Percentiles rank a stretch among this genome's conserved stretches.
Evolutionary conservation across 164 flowering plant species (phyloP).

Genomic region (Santalum album): DNA sequence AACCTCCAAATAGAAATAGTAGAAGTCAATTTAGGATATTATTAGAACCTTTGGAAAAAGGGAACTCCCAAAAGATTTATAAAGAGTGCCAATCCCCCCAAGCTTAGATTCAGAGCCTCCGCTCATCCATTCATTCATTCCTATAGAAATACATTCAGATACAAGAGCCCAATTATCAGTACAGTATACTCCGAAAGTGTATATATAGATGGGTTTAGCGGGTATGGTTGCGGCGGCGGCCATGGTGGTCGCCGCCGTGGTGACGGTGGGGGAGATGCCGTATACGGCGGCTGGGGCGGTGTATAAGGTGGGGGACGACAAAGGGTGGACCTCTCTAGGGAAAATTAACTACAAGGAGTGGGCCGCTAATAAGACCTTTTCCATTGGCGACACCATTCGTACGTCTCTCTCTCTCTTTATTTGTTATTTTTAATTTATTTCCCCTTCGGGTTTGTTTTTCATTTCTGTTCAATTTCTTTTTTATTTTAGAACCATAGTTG

Average conservation of each 20-base stretch:
- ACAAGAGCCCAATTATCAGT: too few species aligned
- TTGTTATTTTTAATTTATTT: neutral
- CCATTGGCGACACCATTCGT: constrained; percentile 49
- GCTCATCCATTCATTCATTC: too few species aligned
- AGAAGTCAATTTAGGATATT: too few species aligned
- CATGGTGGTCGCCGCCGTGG: neutral
- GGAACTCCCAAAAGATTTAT: too few species aligned
- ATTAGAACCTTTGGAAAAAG: too few species aligned
- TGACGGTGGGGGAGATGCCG: neutral
- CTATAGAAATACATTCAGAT: too few species aligned
- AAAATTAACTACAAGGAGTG: constrained; percentile 40
- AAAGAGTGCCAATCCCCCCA: too few species aligned
- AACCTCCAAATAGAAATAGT: too few species aligned
- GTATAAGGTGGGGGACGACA: constrained; percentile 50
- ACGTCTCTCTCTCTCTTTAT: constrained; percentile 8
- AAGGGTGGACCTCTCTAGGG: constrained; percentile 61
- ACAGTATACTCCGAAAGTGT: too few species aligned
- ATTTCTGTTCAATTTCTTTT: neutral
- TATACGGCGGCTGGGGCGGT: constrained; percentile 13
- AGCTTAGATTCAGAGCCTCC: too few species aligned
- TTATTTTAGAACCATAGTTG: too few species aligned
- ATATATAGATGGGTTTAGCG: too few species aligned
- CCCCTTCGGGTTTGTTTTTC: neutral
- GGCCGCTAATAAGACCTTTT: constrained; percentile 48
- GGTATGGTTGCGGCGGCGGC: neutral